These are phyloP conservation scores for Coemansia sp. DNA, from an alignment of 192 early-diverging fungal species.

Conservation along the genomic window DNA sequence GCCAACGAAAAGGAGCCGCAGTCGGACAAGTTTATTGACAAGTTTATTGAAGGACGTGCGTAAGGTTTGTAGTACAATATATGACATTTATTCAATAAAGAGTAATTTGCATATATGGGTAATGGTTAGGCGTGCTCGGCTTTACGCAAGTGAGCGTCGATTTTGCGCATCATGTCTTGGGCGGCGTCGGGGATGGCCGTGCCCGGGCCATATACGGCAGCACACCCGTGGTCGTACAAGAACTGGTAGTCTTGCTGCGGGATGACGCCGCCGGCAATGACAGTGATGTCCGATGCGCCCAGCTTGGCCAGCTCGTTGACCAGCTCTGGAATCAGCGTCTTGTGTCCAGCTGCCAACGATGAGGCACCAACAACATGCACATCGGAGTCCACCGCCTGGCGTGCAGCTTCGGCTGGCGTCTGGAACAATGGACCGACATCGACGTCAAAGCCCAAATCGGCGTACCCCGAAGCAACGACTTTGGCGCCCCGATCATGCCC, in stretches of 20 bases:
- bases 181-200: slow-evolving; percentile 83
- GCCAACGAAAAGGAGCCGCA: slow-evolving; percentile 70
- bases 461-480: slow-evolving; percentile 87
- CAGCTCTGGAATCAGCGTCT: slow-evolving; percentile 79
- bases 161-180: slow-evolving; percentile 73
- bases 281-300: slow-evolving; percentile 69
- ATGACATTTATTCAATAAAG: neutral
- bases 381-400: slow-evolving; percentile 86
- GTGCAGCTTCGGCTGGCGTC: slow-evolving; percentile 85
- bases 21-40: slow-evolving; percentile 73
- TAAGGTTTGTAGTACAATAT: slow-evolving; percentile 21
- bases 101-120: no score
- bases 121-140: neutral
- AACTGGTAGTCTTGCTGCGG: slow-evolving; percentile 86
- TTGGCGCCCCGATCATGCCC: slow-evolving; percentile 93
- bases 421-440: slow-evolving; percentile 87
- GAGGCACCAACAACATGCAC: slow-evolving; percentile 86
- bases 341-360: slow-evolving; percentile 87
- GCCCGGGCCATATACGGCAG: slow-evolving; percentile 84
- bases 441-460: slow-evolving; percentile 89
- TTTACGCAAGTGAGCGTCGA: slow-evolving; percentile 51
- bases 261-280: slow-evolving; percentile 85
- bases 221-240: slow-evolving; percentile 76
- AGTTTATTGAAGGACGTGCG: slow-evolving; percentile 69
- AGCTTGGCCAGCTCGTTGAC: slow-evolving; percentile 74